These are phyloP conservation scores for Daedaleopsis sinensis DNA, from an alignment of 768 basidiomycete genomes.

Conservation along the genomic window DNA sequence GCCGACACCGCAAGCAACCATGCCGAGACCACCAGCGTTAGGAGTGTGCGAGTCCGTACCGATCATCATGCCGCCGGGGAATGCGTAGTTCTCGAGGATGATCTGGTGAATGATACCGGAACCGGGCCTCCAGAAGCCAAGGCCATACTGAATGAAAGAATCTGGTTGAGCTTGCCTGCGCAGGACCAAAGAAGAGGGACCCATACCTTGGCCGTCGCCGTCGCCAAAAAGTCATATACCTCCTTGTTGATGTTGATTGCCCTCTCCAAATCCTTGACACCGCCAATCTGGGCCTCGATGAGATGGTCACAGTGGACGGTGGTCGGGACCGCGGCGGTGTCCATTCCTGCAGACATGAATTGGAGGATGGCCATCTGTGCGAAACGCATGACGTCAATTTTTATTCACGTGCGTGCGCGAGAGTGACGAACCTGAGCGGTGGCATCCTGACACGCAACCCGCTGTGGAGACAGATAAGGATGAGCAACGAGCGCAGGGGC, in stretches of 20 bases:
- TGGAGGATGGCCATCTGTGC: constrained; percentile 96
- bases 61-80: constrained; percentile 99
- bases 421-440: constrained; percentile 69
- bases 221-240: constrained; percentile 99
- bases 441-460: constrained; percentile 90
- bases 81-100: constrained; percentile 98
- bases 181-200: neutral
- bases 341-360: constrained; percentile 99
- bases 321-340: constrained; percentile 95
- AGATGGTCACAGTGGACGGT: constrained; percentile 99
- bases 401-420: constrained; percentile 6
- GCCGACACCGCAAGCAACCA: constrained; percentile 99
- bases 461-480: constrained; percentile 45
- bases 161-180: neutral
- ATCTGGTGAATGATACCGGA: constrained; percentile 99
- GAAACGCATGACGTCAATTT: constrained; percentile 36
- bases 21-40: constrained; percentile 98
- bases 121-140: constrained; percentile 99
- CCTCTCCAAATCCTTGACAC: constrained; percentile 90
- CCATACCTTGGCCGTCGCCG: constrained; percentile 86
- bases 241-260: constrained; percentile 96
- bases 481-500: neutral
- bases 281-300: constrained; percentile 96
- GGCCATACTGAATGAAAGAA: constrained; percentile 77
- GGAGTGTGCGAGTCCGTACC: constrained; percentile 99